phyloP scores from a whole-genome alignment of 225 moss, liverwort and hornwort species.

The Polytrichum commune region DNA sequence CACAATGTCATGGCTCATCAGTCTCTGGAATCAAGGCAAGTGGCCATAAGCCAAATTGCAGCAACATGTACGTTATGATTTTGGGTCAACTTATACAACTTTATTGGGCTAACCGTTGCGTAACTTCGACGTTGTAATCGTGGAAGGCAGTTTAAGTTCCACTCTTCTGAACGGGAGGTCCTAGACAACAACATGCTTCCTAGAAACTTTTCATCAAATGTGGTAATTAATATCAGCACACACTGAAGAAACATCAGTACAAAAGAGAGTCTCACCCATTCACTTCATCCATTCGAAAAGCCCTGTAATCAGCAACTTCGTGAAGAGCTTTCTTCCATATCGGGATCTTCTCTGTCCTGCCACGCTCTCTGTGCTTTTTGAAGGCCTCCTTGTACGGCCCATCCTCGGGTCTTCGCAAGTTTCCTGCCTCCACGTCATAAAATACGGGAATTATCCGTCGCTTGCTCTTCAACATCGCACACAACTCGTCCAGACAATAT shows the following conservation, averaged over 20 bases:
- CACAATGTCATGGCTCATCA: neutral
- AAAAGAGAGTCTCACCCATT: neutral
- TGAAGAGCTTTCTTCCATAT: constrained; percentile 7
- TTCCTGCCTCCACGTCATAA: neutral
- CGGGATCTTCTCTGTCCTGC: neutral
- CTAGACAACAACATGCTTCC: neutral
- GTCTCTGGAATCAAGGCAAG: neutral
- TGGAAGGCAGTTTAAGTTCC: neutral
- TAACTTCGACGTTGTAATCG: neutral
- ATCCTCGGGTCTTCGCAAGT: neutral
- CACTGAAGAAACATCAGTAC: no score
- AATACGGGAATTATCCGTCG: neutral
- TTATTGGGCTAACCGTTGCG: no score
- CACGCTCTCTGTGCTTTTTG: neutral
- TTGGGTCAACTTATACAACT: no score
- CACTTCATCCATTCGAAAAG: neutral
- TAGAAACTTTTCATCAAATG: neutral
- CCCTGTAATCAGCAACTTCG: constrained; percentile 1
- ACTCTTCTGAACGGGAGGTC: neutral
- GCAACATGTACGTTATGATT: no score
- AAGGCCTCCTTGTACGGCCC: neutral
- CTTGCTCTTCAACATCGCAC: neutral
- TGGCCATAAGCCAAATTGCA: no score
- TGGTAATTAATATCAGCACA: neutral
- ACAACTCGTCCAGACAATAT: constrained; percentile 12